A percentile compares a stretch with the other conserved stretches of the same genome.
phyloP scores from a whole-genome alignment of 2,329 filamentous ascomycete species.

The Claviceps capensis region DNA sequence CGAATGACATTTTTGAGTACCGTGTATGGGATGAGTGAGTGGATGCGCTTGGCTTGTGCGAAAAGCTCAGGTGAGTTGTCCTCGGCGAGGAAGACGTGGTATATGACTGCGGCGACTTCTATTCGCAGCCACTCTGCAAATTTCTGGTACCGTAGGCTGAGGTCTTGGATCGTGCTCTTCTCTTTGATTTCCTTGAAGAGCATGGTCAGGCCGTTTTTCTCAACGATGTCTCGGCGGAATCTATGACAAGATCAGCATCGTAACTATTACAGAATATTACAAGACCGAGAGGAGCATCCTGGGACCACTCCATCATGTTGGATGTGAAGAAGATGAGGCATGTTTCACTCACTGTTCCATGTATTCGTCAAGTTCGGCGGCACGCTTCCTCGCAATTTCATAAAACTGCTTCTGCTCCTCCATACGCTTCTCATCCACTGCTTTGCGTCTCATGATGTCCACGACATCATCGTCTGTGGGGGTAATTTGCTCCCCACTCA shows the following conservation, averaged over 20 bases:
- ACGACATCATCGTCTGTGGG: conserved; percentile 70
- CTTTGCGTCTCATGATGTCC: conserved; percentile 68
- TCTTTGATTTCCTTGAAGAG: conserved; percentile 87
- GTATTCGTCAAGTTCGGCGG: conserved; percentile 87
- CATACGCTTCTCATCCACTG: conserved; percentile 73
- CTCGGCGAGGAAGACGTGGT: conserved; percentile 93
- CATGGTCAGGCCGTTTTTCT: conserved; percentile 72
- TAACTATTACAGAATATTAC: no score
- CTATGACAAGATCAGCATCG: conserved; percentile 20
- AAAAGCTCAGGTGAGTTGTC: conserved; percentile 97
- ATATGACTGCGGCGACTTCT: conserved; percentile 90
- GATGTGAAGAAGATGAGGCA: neutral
- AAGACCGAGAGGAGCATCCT: neutral
- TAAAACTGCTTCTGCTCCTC: conserved; percentile 93
- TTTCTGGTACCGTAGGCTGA: conserved; percentile 92
- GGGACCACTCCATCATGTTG: neutral
- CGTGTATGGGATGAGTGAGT: conserved; percentile 86
- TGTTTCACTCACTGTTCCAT: conserved; percentile 66
- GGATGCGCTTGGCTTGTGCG: conserved; percentile 84
- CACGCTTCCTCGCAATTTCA: conserved; percentile 81
- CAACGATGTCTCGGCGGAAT: conserved; percentile 54
- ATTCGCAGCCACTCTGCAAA: conserved; percentile 98
- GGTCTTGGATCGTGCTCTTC: conserved; percentile 73
- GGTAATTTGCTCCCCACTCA: conserved; percentile 58
- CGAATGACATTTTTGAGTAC: conserved; percentile 94